Base-by-base conservation (phyloP, 192 early-diverging fungal species). In the Entomortierella parvispora region DNA sequence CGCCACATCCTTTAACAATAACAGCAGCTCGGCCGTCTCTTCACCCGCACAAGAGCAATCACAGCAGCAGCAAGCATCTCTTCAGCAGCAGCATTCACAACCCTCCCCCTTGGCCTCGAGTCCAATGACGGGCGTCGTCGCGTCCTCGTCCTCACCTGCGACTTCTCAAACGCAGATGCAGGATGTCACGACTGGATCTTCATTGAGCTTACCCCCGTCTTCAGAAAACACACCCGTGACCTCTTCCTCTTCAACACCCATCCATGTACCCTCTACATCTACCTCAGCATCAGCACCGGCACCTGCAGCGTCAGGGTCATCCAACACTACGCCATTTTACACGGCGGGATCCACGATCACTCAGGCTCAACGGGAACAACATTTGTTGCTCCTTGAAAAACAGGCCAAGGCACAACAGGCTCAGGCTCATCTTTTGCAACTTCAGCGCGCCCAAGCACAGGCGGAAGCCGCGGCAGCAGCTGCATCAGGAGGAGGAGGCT, bases 71-170 rank as follows among this genome's bases (percentile, higher is more conserved):
- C 58, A 56, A 11, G 31, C 54, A 22, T 40, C 54, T 23, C 31
- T 20, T 22, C 54, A 28, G 3, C 58, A 44, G 25, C 40, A 34
- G 23, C 55, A 58, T 23, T 48, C 65, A 34, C 23, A 26, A 49
- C 14, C 44, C 26, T 47, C 40, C n/a, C 33, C 48, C 40, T 11
- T 20, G 1, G 43, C n/a, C 11, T 28, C 58, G 7, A 62, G 60
- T 37, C 60, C 59, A n/a, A 77, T 68, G 60, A 47, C 60, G 3
- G 66, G 66, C 23, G 54, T 77, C 2, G 60, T 77, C 25, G 64
- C 61, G 11, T 58, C 52, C 10, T 58, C 70, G 22, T 57, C 69
- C 0, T 40, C 69, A 23, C 32, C 25, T 10, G 22, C 67, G 58
- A 23, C 40, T 22, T 22, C 6, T 58, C 45, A 29, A 47, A 33